phyloP scores from a whole-genome alignment of 441 rosid species.

The Hypseocharis bilobata region DNA sequence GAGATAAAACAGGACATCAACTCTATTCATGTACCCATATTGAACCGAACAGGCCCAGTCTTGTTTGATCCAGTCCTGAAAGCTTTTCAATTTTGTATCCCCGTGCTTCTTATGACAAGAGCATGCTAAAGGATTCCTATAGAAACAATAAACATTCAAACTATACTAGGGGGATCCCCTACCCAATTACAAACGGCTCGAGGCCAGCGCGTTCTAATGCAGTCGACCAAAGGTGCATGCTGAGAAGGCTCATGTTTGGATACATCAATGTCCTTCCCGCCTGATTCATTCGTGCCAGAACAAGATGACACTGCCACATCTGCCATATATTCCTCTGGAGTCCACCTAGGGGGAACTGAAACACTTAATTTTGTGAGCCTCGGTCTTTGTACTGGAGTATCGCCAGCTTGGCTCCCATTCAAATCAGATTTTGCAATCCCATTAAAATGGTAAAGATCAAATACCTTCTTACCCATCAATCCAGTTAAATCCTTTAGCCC shows the following conservation, averaged over 20 bases:
- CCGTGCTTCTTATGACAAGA: constrained; percentile 10
- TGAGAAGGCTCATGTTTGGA: constrained; percentile 58
- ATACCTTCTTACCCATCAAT: constrained; percentile 86
- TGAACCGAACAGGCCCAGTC: constrained; percentile 6
- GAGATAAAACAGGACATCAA: constrained; percentile 5
- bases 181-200: constrained; percentile 83
- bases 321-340: constrained; percentile 84
- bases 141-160: constrained; percentile 32
- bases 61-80: not conserved
- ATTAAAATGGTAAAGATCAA: constrained; percentile 85
- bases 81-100: constrained; percentile 8
- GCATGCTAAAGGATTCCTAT: not conserved
- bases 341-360: constrained; percentile 96
- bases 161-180: constrained; percentile 93
- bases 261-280: constrained; percentile 43
- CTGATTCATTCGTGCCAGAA: constrained; percentile 30
- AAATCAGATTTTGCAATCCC: constrained; percentile 91
- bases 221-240: constrained; percentile 87
- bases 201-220: constrained; percentile 85
- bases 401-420: constrained; percentile 54
- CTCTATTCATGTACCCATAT: constrained; percentile 9
- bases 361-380: constrained; percentile 79
- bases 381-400: constrained; percentile 68
- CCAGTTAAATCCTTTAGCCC: constrained; percentile 86
- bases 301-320: constrained; percentile 38